Conservation (phyloP, 2,329 filamentous ascomycete species). For the Nemania diffusa region DNA sequence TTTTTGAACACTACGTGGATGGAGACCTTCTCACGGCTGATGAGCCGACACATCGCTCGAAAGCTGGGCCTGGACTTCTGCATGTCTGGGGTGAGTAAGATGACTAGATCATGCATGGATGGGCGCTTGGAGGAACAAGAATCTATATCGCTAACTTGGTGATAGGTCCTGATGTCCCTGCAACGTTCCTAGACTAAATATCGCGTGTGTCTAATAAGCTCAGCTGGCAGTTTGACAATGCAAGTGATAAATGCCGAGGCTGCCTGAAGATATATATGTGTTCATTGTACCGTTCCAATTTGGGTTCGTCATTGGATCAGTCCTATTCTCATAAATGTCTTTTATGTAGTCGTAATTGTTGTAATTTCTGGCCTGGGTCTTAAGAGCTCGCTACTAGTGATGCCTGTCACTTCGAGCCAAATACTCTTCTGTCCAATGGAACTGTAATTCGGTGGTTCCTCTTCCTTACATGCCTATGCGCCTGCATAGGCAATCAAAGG, state of each 20-base stretch:
- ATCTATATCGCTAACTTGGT: slow-evolving; percentile 15
- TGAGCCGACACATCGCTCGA: slow-evolving; percentile 57
- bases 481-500: neutral
- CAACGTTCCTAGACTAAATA: slow-evolving; percentile 45
- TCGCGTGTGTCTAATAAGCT: neutral
- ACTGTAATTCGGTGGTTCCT: neutral
- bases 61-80: slow-evolving; percentile 55
- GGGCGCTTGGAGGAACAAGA: neutral
- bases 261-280: neutral
- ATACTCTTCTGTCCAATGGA: neutral
- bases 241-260: neutral
- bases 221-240: neutral
- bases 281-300: neutral
- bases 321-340: neutral
- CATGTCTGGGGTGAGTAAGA: slow-evolving; percentile 57
- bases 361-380: neutral
- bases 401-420: neutral
- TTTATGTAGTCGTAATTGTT: neutral
- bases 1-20: slow-evolving; percentile 77
- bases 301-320: neutral
- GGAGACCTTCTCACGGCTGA: slow-evolving; percentile 71
- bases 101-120: neutral
- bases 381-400: too few species aligned
- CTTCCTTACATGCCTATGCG: neutral
- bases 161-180: slow-evolving; percentile 44